phyloP scores from a whole-genome alignment of 768 basidiomycete species.

The Psilocybe subaeruginosa region DNA sequence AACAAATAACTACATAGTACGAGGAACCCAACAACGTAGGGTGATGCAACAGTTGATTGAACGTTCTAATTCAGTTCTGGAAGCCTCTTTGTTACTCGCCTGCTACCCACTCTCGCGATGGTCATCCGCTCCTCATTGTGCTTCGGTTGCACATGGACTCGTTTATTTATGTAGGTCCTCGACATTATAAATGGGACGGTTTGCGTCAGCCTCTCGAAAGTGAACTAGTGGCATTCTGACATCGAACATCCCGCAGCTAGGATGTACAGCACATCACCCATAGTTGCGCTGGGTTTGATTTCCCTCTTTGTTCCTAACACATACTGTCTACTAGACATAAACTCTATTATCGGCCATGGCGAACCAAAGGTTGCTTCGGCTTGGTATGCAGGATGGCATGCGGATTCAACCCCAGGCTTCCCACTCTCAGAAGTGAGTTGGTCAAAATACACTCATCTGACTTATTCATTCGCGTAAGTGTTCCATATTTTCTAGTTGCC shows the following conservation, averaged over 20 bases:
- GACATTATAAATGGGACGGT: background rate
- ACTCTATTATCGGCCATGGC: background rate
- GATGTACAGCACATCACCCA: background rate
- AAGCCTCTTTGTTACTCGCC: background rate
- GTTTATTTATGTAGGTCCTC: background rate
- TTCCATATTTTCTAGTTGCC: background rate
- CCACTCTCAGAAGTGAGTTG: slow-evolving; percentile 60
- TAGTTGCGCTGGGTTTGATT: background rate
- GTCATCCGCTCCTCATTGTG: background rate
- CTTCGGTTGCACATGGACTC: background rate
- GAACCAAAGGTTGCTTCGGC: slow-evolving; percentile 42
- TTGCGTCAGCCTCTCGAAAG: background rate
- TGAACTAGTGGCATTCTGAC: too few species aligned
- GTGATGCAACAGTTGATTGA: background rate
- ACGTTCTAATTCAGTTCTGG: background rate
- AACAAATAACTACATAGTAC: background rate
- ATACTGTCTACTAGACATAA: background rate
- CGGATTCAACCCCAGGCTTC: slow-evolving; percentile 38
- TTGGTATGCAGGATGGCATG: slow-evolving; percentile 76
- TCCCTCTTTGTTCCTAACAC: background rate
- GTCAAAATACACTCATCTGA: slow-evolving; percentile 67
- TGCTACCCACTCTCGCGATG: background rate
- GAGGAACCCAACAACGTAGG: too few species aligned
- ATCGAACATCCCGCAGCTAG: background rate
- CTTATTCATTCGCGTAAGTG: slow-evolving; percentile 74